Evolutionary conservation across 441 rosid species (phyloP), one percentile per base, ranked within the genome.

Genomic region (Cnidoscolus chayamansa): DNA sequence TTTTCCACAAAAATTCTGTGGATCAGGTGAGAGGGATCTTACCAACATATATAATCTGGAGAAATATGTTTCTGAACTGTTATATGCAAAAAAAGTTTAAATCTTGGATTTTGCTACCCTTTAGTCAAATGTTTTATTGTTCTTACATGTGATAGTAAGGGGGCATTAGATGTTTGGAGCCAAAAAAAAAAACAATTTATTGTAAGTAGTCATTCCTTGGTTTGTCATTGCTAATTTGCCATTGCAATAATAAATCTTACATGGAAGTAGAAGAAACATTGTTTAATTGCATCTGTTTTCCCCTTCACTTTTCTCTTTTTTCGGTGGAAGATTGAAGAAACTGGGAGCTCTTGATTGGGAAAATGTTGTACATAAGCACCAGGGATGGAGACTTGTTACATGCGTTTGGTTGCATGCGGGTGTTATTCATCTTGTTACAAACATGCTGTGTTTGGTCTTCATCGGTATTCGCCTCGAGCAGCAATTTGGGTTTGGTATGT

Each of bases 351-450:
- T 92, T 32, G 80, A 85, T 25, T 86, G 97, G 97, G 53, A 58
- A n/a, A 84, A 83, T 83, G 81, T 92, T 2, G 92, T 91, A 58
- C 74, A 82, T 64, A 72, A 67, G 40, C 83, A 86, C 65, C 91
- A 95, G 71, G 94, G 86, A 76, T 95, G 97, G 98, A 88, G 97
- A 63, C 94, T 95, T 2, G 43, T 95, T 68, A 78, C 90, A 7
- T 88, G 90, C 63, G 82, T 89, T 69, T 91, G 97, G 97, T 80
- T 95, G 71, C 99, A 95, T 25, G 98, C 94, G 0, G 99, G 99
- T 30, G 68, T 90, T 62, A 78, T 95, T 77, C 99, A 95, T 80
- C 86, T 95, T 64, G 75, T 91, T 25, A 84, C 81, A 20, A 95
- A 91, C 71, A 90, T 95, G 95, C 72, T 91, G 70, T 82, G 91